Base-by-base conservation (phyloP, 768 basidiomycete genomes). In the Mycena crocata region DNA sequence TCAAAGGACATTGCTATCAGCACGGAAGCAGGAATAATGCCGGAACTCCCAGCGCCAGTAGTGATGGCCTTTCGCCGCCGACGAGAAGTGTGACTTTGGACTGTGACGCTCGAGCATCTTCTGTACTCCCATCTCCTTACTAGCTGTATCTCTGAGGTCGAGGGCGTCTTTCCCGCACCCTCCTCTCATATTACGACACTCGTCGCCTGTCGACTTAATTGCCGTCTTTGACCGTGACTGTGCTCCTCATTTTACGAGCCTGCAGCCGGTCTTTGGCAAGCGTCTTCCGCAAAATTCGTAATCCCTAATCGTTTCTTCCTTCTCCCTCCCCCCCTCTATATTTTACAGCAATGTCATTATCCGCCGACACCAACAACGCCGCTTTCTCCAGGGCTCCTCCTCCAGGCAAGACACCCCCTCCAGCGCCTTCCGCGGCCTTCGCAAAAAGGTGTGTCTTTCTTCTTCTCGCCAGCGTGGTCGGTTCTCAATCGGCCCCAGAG, bases 321-420 rank as follows among this genome's bases (percentile, higher is more conserved):
- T 82, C 82, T 79, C 81, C n/a, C n/a, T n/a, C n/a, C n/a, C n/a
- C n/a, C n/a, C n/a, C 85, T 77, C 80, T 92, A 91, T 91, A n/a
- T n/a, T n/a, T n/a, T n/a, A n/a, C n/a, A n/a, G n/a, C n/a, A 92
- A 95, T 95, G 93, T 94, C 93, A 85, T 89, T 94, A 87, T 93
- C 93, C 79, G 88, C 87, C 78, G 92, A 93, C 88, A 91, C 87
- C 83, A 85, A 85, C 83, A 85, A 85, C 84, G 86, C 92, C 82
- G 93, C 91, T 87, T 86, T 90, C 73, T 32, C 50, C 19, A 90
- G 92, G 85, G 89, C 87, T 77, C 85, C 92, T 70, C 79, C 84
- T 64, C 91, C 93, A 75, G 94, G 94, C 68, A 95, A 95, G 82
- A 95, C 93, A 2, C 93, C 94, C 66, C 93, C 93, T 66, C 93